These are phyloP conservation scores for Venturia asperata DNA, from an alignment of 2,329 filamentous ascomycete species.

Conservation along the genomic window DNA sequence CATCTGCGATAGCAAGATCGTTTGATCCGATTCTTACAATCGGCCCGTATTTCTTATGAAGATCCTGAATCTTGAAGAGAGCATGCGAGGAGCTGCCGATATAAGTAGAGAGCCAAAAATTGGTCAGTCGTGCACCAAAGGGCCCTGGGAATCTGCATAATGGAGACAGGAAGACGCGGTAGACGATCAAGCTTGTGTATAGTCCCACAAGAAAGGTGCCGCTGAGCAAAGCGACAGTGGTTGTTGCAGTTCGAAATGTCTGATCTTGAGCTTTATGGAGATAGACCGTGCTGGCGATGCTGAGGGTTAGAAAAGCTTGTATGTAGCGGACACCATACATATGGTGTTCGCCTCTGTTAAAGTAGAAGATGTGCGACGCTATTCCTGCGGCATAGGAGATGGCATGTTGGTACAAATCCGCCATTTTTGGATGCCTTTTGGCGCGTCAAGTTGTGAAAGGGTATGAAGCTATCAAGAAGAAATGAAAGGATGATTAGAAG, in stretches of 20 bases:
- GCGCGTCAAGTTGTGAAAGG: background rate
- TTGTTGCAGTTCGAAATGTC: background rate
- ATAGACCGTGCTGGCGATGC: background rate
- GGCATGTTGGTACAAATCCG: background rate
- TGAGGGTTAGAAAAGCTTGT: conserved; percentile 17
- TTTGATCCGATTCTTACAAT: conserved; percentile 43
- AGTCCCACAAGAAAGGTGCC: conserved; percentile 4
- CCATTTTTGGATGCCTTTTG: background rate
- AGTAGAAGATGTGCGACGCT: conserved; percentile 22
- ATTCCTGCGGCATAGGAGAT: conserved; percentile 16
- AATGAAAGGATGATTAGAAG: background rate
- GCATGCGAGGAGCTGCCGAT: conserved; percentile 22
- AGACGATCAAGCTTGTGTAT: conserved; percentile 14
- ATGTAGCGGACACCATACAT: conserved; percentile 21
- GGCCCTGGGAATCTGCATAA: conserved; percentile 19
- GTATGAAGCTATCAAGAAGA: background rate
- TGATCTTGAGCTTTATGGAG: background rate
- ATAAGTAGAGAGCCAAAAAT: conserved; percentile 21
- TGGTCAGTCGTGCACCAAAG: conserved; percentile 14
- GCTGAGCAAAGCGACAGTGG: background rate
- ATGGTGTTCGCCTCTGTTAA: conserved; percentile 24
- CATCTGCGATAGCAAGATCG: conserved; percentile 40
- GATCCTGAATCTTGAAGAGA: conserved; percentile 25
- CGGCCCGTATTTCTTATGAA: conserved; percentile 33
- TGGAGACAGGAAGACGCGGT: conserved; percentile 19